phyloP scores from a whole-genome alignment of 176 grass and related monocot species.

The Eragrostis nindensis region DNA sequence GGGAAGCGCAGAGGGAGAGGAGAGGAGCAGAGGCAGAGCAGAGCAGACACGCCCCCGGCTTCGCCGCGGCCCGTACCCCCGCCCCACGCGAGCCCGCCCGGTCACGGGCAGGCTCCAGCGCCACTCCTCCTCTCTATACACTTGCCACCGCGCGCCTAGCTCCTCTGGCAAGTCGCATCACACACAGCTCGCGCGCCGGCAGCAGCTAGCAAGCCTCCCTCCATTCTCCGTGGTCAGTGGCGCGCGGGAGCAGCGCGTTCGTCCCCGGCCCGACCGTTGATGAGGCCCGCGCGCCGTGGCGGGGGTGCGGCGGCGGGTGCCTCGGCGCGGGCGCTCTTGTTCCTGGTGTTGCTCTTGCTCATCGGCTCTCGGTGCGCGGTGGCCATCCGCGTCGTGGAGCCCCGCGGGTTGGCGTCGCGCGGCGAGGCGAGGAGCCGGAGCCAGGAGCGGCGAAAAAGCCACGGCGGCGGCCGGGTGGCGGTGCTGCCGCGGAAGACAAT shows the following conservation, averaged over 20 bases:
- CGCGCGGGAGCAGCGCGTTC: neutral
- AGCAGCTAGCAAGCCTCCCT: neutral
- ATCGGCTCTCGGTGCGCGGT: neutral
- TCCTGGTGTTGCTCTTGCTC: neutral
- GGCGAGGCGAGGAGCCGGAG: neutral
- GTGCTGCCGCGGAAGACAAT: slow-evolving; percentile 1
- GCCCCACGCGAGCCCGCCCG: neutral
- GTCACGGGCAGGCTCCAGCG: neutral
- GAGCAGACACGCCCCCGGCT: slow-evolving; percentile 27
- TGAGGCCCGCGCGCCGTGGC: slow-evolving; percentile 19
- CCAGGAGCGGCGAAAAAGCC: no score
- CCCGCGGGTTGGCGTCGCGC: no score
- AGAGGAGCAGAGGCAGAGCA: no score
- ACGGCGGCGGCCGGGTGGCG: neutral
- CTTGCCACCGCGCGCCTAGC: neutral
- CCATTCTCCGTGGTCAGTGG: neutral
- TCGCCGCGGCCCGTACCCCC: slow-evolving; percentile 28
- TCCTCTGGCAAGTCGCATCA: neutral
- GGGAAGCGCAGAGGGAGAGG: no score
- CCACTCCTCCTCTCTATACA: neutral
- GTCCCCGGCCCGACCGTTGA: slow-evolving; percentile 11
- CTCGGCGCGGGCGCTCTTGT: neutral
- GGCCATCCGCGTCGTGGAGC: neutral
- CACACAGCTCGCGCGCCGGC: no score
- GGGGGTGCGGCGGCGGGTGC: slow-evolving; percentile 15